A percentile compares a stretch with the other conserved stretches of the same genome.
phyloP scores from a whole-genome alignment of 495 filamentous ascomycete species.

The Xylaria curta region DNA sequence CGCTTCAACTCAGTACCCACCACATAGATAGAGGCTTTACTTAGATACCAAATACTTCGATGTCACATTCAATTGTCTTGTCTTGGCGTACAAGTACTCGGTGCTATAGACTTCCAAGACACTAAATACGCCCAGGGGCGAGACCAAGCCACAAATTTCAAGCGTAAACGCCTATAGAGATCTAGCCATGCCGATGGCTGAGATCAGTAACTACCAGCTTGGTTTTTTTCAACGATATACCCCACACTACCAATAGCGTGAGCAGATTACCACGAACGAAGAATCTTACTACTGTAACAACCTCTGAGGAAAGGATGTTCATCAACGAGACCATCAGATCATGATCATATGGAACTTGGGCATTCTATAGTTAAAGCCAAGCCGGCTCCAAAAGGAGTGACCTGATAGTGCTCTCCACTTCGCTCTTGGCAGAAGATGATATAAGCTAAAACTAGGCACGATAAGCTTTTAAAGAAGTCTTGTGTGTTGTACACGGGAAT shows the following conservation, averaged over 20 bases:
- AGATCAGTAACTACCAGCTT: background rate
- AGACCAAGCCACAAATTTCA: background rate
- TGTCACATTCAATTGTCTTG: background rate
- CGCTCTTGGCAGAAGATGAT: background rate
- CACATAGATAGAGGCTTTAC: background rate
- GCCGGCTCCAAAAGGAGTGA: background rate
- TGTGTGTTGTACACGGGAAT: background rate
- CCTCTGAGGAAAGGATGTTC: background rate
- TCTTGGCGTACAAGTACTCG: background rate
- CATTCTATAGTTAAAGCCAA: background rate
- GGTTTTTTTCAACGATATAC: background rate
- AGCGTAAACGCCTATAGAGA: background rate
- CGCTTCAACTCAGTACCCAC: background rate
- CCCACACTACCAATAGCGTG: background rate
- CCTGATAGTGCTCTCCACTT: background rate
- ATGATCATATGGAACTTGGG: background rate
- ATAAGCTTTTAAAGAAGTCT: background rate
- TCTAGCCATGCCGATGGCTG: background rate
- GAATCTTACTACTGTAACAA: background rate
- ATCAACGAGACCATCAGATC: background rate
- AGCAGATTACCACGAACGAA: background rate
- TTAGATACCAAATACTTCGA: slow-evolving; percentile 13
- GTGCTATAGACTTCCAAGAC: too few species aligned
- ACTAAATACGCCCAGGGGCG: background rate
- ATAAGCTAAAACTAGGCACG: background rate